Evolutionary conservation across 495 filamentous ascomycete species (phyloP).

Genomic region (Letharia lupina): DNA sequence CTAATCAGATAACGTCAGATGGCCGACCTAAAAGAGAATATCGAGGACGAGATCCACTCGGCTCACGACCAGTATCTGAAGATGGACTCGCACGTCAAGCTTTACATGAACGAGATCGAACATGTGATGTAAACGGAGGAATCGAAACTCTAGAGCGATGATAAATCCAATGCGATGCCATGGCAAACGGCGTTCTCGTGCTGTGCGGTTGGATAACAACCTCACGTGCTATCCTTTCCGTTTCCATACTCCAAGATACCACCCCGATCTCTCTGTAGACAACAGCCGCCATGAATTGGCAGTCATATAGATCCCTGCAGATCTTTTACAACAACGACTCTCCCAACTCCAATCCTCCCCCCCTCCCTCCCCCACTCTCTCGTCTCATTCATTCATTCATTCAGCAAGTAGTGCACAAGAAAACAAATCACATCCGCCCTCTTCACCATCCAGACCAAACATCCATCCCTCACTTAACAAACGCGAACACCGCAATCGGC

Average conservation of each 20-base stretch:
- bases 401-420: no score
- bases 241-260: background rate
- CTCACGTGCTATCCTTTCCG: background rate
- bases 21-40: slow-evolving; percentile 92
- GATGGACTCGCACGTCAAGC: slow-evolving; percentile 91
- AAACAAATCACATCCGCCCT: no score
- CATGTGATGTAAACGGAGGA: slow-evolving; percentile 40
- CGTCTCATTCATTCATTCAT: no score
- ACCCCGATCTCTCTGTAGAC: background rate
- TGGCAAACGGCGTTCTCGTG: background rate
- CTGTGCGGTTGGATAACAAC: background rate
- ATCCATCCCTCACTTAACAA: no score
- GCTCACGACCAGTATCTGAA: slow-evolving; percentile 91
- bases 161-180: background rate
- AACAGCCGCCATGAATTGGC: no score
- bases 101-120: slow-evolving; percentile 99
- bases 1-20: slow-evolving; percentile 50
- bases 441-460: no score
- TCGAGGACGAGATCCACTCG: slow-evolving; percentile 81
- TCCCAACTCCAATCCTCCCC: no score
- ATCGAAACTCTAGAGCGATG: background rate
- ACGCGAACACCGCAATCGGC: no score
- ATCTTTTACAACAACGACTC: no score
- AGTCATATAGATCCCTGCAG: no score
- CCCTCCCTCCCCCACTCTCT: no score